Evolutionary conservation across 202 grass and related monocot genomes (phyloP), one percentile per base, ranked within the genome.

Genomic region (Alloteropsis angusta): DNA sequence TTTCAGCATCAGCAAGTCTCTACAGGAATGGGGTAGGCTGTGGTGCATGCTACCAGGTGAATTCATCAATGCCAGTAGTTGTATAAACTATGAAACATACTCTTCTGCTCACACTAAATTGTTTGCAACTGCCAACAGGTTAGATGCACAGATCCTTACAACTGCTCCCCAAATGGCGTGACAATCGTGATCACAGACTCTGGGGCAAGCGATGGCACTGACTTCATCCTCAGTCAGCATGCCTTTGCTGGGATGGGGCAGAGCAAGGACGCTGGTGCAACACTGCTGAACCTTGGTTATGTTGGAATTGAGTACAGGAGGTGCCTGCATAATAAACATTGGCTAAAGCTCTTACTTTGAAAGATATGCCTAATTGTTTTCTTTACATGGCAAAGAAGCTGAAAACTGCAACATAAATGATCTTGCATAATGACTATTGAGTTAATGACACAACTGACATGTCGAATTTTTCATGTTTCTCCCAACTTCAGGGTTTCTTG

Each of bases 11-110:
- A 35, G 82, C 76, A 55, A 86, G 69, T 76, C 81, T 87, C 7
- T 96, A 92, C 75, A 89, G 84, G 72, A 85, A 87, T 42, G 87
- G 89, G n/a, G 81, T 85, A 49, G 87, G 87, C 13, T 88, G 87
- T 53, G 87, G 90, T 60, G 76, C 82, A 66, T 96, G 87, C 87
- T 96, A 84, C 82, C 85, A 92, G 82, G 89, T 92, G 52, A 63
- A 71, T 41, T 25, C 54, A 80, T 68, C 62, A 18, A n/a, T 13
- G 11, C 13, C 5, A 57, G 54, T 12, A 30, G n/a, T 16, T 5
- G 16, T 12, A 14, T 39, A 13, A 30, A 64, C 7, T 28, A 21
- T 19, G 22, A 16, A 86, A 41, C 57, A 75, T 3, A 59, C 28
- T 53, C 56, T 70, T 71, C 16, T 5, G 4, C 56, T 35, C 5